Percentiles rank a stretch among this genome's conserved stretches.
Evolutionary conservation across 108 stramenopile genomes (phyloP).

Genomic region (Cyclotella cryptica): DNA sequence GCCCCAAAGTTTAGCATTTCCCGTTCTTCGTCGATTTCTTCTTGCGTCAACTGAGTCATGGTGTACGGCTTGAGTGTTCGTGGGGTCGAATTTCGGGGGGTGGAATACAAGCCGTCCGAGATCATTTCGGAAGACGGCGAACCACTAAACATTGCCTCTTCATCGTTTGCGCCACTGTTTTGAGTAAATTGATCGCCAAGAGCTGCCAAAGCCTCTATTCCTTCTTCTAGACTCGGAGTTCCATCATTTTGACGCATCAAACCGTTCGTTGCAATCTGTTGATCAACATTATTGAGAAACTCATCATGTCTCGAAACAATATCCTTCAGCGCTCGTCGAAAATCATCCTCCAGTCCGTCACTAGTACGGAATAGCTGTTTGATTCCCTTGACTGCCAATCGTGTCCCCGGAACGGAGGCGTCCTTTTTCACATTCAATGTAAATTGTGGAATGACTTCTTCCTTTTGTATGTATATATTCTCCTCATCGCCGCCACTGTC

Average conservation of each 20-base stretch:
- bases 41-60: constrained; percentile 41
- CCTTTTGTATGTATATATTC: neutral
- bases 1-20: constrained; percentile 56
- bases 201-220: constrained; percentile 60
- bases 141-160: constrained; percentile 9
- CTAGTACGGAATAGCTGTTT: constrained; percentile 65
- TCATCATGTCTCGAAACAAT: constrained; percentile 53
- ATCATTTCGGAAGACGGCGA: constrained; percentile 4
- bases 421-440: constrained; percentile 78
- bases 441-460: constrained; percentile 46
- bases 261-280: constrained; percentile 17
- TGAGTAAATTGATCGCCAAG: constrained; percentile 59
- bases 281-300: constrained; percentile 40
- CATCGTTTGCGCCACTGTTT: constrained; percentile 18
- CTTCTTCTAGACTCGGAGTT: constrained; percentile 56
- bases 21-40: constrained; percentile 55
- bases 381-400: constrained; percentile 72
- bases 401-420: constrained; percentile 68
- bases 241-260: neutral
- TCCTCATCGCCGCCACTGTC: constrained; percentile 21
- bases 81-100: constrained; percentile 2
- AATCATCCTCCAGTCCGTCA: constrained; percentile 72
- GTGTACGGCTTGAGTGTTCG: constrained; percentile 32
- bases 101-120: neutral
- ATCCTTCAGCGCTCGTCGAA: constrained; percentile 68